phyloP scores from a whole-genome alignment of 1,139 yeast species.

The Candida glucosophila region DNA sequence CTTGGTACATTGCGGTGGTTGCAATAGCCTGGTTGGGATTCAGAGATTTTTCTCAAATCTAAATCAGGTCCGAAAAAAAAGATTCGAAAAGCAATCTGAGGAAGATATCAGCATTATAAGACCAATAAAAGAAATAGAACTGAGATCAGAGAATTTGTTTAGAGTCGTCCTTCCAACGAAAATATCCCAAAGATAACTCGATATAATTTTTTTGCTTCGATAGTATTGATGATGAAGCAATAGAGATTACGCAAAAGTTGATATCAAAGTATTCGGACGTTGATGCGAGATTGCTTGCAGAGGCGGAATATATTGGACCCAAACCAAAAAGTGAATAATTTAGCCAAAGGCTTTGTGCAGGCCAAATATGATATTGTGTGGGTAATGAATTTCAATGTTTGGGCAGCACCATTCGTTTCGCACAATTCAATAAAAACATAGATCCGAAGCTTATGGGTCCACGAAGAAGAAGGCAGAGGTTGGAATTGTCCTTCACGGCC shows the following conservation, averaged over 20 bases:
- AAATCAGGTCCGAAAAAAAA: too few relatives aligned
- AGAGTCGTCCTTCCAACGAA: conserved; percentile 59
- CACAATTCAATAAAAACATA: conserved; percentile 58
- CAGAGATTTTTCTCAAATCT: too few relatives aligned
- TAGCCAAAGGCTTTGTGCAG: conserved; percentile 63
- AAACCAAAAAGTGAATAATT: conserved; percentile 81
- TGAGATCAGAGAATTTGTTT: conserved; percentile 65
- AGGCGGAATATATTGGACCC: conserved; percentile 55
- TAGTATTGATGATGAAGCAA: conserved; percentile 52
- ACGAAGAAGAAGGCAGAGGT: conserved; percentile 36
- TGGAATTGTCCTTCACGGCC: conserved; percentile 74
- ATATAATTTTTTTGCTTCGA: conserved; percentile 78
- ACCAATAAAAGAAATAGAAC: conserved; percentile 80
- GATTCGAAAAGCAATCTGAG: too few relatives aligned
- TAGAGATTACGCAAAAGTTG: conserved; percentile 45
- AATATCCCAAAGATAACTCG: conserved; percentile 48
- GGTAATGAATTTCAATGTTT: conserved; percentile 85
- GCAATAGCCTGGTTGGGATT: conserved; percentile 40
- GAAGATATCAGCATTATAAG: conserved; percentile 76
- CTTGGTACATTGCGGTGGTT: conserved; percentile 40
- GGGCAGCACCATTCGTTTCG: conserved; percentile 63
- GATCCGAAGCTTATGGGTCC: not conserved
- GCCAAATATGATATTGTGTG: conserved; percentile 73
- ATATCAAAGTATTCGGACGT: conserved; percentile 47
- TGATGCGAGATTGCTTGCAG: conserved; percentile 52